Evolutionary conservation across 2,329 filamentous ascomycete genomes (phyloP), one percentile per base, ranked within the genome.

Genomic region (Pseudocercospora pini-densiflorae): DNA sequence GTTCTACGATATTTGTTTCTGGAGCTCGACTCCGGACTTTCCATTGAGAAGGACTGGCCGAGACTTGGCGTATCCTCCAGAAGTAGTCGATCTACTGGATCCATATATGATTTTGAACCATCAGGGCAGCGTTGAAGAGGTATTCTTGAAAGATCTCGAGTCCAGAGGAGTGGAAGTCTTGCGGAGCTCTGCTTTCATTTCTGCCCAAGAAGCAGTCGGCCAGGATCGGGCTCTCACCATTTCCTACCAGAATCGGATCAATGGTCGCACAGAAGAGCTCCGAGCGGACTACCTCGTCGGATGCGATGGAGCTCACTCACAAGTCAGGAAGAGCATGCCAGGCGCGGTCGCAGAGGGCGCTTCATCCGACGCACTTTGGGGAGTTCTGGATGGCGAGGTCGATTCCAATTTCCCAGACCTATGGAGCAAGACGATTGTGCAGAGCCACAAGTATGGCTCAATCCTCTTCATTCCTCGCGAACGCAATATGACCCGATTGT

Each of bases 1-100:
- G 54, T 87, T 93, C 53, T 91, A 90, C 77, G 90, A 93, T 74
- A 92, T 93, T 67, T 85, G 88, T 51, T 92, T 92, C 76, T 93
- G 90, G 89, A 79, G 77, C 67, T 80, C 80, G 1, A 75, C 75
- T 0, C 47, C 69, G 2, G 68, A 75, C 1, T 68, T 74, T 33
- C 78, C 85, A 2, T 80, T 92, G 62, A 84, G 84, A 65, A 86
- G 90, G 63, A 85, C 89, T 21, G 86, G 86, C 9, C 86, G 90
- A 62, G 87, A 92, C 76, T 80, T 88, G 16, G 90, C 92, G 76
- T 93, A 92, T 75, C 90, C 89, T 16, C 65, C 69, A 5, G 59
- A 61, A 21, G 71, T 79, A 7, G 83, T 86, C 21, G 85, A 86
- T 62, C 77, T 85, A 0, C 79, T 83, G 3, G 83, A 87, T 67